These are phyloP conservation scores for Berkeleyomyces basicola DNA, from an alignment of 2,329 filamentous ascomycete genomes.

Conservation along the genomic window DNA sequence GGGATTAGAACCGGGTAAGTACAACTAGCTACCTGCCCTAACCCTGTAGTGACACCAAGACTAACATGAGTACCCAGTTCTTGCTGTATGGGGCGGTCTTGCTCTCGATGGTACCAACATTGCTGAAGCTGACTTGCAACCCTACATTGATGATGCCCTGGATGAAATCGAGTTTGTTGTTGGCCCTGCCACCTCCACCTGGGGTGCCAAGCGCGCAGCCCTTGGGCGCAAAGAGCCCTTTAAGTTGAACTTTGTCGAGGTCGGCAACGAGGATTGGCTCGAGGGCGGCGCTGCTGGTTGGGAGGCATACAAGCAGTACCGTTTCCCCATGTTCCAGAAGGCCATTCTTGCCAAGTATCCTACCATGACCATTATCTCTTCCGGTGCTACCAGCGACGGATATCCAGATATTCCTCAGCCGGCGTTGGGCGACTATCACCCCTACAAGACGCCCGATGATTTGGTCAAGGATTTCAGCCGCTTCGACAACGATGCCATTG, in stretches of 20 bases:
- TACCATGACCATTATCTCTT: constrained; percentile 38
- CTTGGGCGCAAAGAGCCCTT: constrained; percentile 47
- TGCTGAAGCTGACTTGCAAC: constrained; percentile 33
- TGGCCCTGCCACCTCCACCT: constrained; percentile 35
- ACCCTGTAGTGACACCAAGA: background rate
- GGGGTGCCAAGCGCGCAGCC: constrained; percentile 39
- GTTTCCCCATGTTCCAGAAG: constrained; percentile 42
- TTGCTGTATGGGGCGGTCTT: constrained; percentile 42
- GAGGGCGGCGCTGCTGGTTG: constrained; percentile 30
- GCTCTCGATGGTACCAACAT: constrained; percentile 36
- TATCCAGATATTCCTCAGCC: constrained; percentile 24
- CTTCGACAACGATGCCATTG: constrained; percentile 32
- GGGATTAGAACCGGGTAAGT: constrained; percentile 32
- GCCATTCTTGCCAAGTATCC: constrained; percentile 41
- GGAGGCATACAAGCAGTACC: constrained; percentile 34
- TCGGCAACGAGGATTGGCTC: constrained; percentile 53
- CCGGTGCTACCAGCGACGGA: constrained; percentile 28
- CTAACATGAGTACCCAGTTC: constrained; percentile 21
- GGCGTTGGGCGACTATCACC: constrained; percentile 33
- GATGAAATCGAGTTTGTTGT: constrained; percentile 47
- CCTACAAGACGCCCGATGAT: constrained; percentile 33
- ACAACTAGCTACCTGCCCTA: background rate
- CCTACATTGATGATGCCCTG: constrained; percentile 42
- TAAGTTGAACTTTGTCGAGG: constrained; percentile 42
- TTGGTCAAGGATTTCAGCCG: constrained; percentile 33